A percentile compares a stretch with the other conserved stretches of the same genome.
Evolutionary conservation across 2,329 filamentous ascomycete genomes (phyloP).

Genomic region (Neofusicoccum parvum): DNA sequence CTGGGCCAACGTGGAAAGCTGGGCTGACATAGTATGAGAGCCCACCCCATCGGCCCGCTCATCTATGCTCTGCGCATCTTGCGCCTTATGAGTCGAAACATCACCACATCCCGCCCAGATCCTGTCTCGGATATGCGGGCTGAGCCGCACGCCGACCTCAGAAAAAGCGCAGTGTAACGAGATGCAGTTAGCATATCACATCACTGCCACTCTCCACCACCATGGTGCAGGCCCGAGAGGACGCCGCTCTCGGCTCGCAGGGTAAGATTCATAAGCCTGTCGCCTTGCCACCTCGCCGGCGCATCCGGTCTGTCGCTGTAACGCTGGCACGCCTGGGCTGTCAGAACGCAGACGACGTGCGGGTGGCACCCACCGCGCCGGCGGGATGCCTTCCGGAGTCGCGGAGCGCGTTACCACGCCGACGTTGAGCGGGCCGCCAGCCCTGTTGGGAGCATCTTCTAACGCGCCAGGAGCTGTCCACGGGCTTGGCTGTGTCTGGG

Average conservation of each 20-base stretch:
- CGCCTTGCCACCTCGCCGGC: conserved; percentile 12
- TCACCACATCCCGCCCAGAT: conserved; percentile 6
- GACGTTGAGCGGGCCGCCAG: background rate
- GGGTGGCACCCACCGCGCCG: background rate
- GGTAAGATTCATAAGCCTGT: conserved; percentile 10
- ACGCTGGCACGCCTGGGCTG: conserved; percentile 1
- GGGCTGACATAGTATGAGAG: conserved; percentile 20
- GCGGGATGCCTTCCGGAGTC: background rate
- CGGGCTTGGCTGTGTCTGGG: background rate
- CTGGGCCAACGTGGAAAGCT: conserved; percentile 12
- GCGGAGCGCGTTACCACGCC: background rate
- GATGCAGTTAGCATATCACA: conserved; percentile 18
- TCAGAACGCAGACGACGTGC: background rate
- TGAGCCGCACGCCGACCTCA: conserved; percentile 5
- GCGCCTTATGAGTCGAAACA: conserved; percentile 13
- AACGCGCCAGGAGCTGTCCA: background rate
- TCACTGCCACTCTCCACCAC: background rate
- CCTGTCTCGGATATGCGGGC: conserved; percentile 16
- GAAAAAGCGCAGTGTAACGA: conserved; percentile 11
- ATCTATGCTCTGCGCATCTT: conserved; percentile 3
- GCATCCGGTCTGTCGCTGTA: background rate
- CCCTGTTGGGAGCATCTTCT: conserved; percentile 1
- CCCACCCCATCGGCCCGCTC: conserved; percentile 17
- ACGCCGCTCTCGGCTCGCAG: background rate
- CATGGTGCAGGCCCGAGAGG: background rate